Base-by-base conservation (phyloP, 129 eudicot genomes). In the Helichrysum umbraculigerum region DNA sequence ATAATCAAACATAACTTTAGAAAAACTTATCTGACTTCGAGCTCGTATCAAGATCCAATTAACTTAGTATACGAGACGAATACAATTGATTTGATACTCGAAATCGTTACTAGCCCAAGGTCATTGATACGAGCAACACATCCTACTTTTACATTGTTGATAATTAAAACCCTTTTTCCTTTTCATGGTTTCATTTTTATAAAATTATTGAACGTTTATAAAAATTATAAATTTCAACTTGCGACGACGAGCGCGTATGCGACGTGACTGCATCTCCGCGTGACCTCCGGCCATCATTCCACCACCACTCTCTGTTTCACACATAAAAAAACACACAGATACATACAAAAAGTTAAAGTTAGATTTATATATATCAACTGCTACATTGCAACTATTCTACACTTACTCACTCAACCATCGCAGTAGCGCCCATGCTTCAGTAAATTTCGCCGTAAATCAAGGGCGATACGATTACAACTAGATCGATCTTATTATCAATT, bases 221-320 rank as follows among this genome's bases (percentile, higher is more conserved):
- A 39, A 39, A 39, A 6, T 39, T 0, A 6, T 6, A 39, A 39
- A 39, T 7, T 20, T n/a, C 3, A 25, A 59, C 15, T 59, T 10
- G 4, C 2, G 68, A 19, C 61, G 62, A n/a, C 74, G 74, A 70
- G 34, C 66, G 77, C 67, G 69, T 73, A 61, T 44, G 63, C 30
- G 66, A 75, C 78, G 71, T 75, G 78, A 63, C 21, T 71, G 78
- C 78, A 44, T 75, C 78, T 74, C 70, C 59, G 59, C 70, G 70
- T 74, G 69, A 29, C 39, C 60, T 74, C 71, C 78, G 62, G 78
- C 35, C 74, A 60, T 61, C 15, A 30, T 15, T 39, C 77, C 68
- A 15, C 52, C 11, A 33, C 42, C 78, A 39, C 71, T 30, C 65
- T 8, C 66, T 76, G 20, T 25, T 22, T 29, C 61, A 39, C 54